phyloP scores from a whole-genome alignment of 2,329 filamentous ascomycete genomes.

The Aspergillus neotritici region DNA sequence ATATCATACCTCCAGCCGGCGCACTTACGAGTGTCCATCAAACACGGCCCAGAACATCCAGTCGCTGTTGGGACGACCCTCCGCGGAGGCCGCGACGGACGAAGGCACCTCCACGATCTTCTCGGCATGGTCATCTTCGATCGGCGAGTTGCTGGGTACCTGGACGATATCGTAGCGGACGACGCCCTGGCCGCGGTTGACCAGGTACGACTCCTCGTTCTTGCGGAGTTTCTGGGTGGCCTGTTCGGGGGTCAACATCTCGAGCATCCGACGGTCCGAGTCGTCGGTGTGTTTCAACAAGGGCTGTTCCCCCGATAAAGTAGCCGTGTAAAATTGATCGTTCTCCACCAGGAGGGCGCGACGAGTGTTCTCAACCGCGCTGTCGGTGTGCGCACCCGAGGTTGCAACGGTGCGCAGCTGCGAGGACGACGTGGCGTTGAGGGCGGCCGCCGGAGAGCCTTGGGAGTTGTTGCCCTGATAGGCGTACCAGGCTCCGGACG shows the following conservation, averaged over 20 bases:
- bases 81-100: slow-evolving; percentile 50
- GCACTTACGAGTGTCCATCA: slow-evolving; percentile 81
- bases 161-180: slow-evolving; percentile 93
- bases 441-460: slow-evolving; percentile 18
- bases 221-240: slow-evolving; percentile 81
- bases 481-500: slow-evolving; percentile 46
- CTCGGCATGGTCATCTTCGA: slow-evolving; percentile 96
- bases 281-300: slow-evolving; percentile 84
- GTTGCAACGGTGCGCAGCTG: slow-evolving; percentile 23
- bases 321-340: slow-evolving; percentile 82
- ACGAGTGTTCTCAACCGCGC: slow-evolving; percentile 50
- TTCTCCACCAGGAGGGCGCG: slow-evolving; percentile 80
- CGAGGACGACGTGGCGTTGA: slow-evolving; percentile 20
- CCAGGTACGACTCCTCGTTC: slow-evolving; percentile 85
- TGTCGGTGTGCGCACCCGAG: slow-evolving; percentile 29
- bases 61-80: slow-evolving; percentile 61
- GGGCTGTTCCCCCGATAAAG: slow-evolving; percentile 76
- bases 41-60: slow-evolving; percentile 99
- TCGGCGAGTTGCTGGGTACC: slow-evolving; percentile 91
- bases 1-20: background rate
- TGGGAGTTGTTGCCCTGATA: slow-evolving; percentile 37
- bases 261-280: slow-evolving; percentile 76
- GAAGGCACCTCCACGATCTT: slow-evolving; percentile 89
- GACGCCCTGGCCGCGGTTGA: slow-evolving; percentile 84
- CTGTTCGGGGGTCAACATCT: slow-evolving; percentile 96